Base-by-base conservation (phyloP, 2,329 filamentous ascomycete genomes). In the Stagonosporopsis vannaccii region DNA sequence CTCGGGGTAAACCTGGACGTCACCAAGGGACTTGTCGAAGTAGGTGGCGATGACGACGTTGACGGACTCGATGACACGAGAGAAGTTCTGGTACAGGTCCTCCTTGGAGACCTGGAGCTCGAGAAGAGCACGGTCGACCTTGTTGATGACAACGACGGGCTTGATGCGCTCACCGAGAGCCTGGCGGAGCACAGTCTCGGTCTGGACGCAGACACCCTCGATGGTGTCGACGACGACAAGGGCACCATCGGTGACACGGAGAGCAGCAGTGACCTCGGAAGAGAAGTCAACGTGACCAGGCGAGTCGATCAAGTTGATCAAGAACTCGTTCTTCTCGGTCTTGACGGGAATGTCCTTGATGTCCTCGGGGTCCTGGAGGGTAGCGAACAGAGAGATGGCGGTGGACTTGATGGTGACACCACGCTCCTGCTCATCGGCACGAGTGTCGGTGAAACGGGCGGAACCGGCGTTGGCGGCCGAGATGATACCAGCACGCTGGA, bases 231-330 rank as follows among this genome's bases (percentile, higher is more conserved):
- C 95, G 83, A 99, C 95, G 78, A 99, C 95, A 71, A 99, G 91
- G 75, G 95, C 95, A 91, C 95, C 95, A 77, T 99, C 95, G 73
- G 95, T 99, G 83, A 99, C 95, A 92, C 95, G 95, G 77, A 99
- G 94, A 79, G 95, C 95, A 79, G 95, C 95, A 78, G 95, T 99
- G 79, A 99, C 95, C 81, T 99, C 95, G 69, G 95, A 99, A 37
- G 95, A 99, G 90, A 99, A 99, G 85, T 99, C 95, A 85, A 99
- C 95, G 94, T 99, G 95, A 87, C 95, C 95, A 64, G 95, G 95
- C 59, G 95, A 99, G 84, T 99, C 95, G 81, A 99, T 99, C 83
- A 99, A 87, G 90, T 99, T 99, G 89, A 99, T 96, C 86, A 99
- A 86, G 90, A 99, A 99, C 80, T 97, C 92, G 80, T 89, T 90